Evolutionary conservation across 345 rosid species (phyloP).

Genomic region (Hypericum perforatum): DNA sequence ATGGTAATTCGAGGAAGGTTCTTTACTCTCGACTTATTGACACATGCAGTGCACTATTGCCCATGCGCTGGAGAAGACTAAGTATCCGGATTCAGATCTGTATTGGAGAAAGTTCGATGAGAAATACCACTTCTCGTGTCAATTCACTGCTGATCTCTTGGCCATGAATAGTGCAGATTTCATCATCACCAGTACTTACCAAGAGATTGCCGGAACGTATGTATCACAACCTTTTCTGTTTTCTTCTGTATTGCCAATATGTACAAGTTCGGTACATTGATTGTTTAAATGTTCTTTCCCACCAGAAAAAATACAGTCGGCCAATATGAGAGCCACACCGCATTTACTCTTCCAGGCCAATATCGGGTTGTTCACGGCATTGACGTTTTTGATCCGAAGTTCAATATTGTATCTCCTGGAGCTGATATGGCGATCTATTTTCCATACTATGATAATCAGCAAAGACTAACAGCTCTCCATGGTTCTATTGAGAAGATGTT

Average conservation of each 20-base stretch:
- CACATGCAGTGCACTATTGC: conserved; percentile 88
- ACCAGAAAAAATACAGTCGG: conserved; percentile 94
- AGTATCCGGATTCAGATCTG: conserved; percentile 97
- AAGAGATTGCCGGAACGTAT: conserved; percentile 98
- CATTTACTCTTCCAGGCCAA: conserved; percentile 87
- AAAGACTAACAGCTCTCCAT: conserved; percentile 74
- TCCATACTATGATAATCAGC: conserved; percentile 51
- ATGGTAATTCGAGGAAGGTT: neutral
- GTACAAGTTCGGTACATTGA: neutral
- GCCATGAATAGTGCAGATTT: conserved; percentile 98
- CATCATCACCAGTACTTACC: conserved; percentile 96
- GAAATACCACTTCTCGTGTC: conserved; percentile 96
- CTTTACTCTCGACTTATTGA: conserved; percentile 8
- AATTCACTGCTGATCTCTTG: conserved; percentile 88
- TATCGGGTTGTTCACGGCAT: conserved; percentile 94
- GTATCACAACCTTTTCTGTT: conserved; percentile 18
- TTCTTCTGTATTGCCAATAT: neutral
- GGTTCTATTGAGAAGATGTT: conserved; percentile 74
- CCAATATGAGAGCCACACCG: conserved; percentile 90
- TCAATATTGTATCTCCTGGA: conserved; percentile 98
- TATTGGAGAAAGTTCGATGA: conserved; percentile 92
- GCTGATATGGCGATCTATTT: conserved; percentile 92
- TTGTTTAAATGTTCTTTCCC: conserved; percentile 8
- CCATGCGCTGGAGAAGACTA: conserved; percentile 97
- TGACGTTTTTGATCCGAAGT: conserved; percentile 95